Conservation (phyloP, 2,329 filamentous ascomycete genomes). For the Akanthomyces dipterigenus region DNA sequence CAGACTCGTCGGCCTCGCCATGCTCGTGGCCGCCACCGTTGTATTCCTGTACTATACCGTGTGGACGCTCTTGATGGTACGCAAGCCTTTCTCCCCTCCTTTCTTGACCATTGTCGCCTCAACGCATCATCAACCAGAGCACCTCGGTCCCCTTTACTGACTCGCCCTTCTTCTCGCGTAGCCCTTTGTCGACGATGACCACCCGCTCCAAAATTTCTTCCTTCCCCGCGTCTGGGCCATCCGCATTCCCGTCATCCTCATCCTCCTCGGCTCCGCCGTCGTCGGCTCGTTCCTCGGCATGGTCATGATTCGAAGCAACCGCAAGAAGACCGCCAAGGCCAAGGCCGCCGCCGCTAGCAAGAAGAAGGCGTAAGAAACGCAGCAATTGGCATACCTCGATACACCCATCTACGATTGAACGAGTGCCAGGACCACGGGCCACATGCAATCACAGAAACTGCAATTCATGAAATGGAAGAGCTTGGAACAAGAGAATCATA, state of each 20-base stretch:
- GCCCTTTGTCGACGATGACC: slow-evolving; percentile 95
- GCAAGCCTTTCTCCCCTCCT: slow-evolving; percentile 17
- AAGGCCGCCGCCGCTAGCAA: slow-evolving; percentile 72
- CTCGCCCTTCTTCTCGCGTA: slow-evolving; percentile 32
- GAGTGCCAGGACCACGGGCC: slow-evolving; percentile 14
- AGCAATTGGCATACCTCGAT: neutral
- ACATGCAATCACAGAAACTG: slow-evolving; percentile 11
- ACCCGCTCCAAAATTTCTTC: slow-evolving; percentile 91
- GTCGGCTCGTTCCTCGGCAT: slow-evolving; percentile 93
- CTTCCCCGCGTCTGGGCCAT: slow-evolving; percentile 98
- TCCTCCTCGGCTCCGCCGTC: slow-evolving; percentile 84
- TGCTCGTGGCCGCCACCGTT: slow-evolving; percentile 58
- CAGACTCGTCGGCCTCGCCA: slow-evolving; percentile 66
- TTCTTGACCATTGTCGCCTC: neutral
- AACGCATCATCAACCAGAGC: neutral
- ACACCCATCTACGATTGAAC: neutral
- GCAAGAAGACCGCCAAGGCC: slow-evolving; percentile 93
- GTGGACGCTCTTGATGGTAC: slow-evolving; percentile 96
- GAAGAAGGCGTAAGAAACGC: slow-evolving; percentile 67
- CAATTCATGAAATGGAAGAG: neutral
- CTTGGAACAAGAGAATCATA: neutral
- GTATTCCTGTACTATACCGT: slow-evolving; percentile 84
- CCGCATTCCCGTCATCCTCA: slow-evolving; percentile 93
- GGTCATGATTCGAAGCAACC: slow-evolving; percentile 98
- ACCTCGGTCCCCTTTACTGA: neutral